These are phyloP conservation scores for Boletus vinaceobasis DNA, from an alignment of 768 basidiomycete genomes.

Conservation along the genomic window DNA sequence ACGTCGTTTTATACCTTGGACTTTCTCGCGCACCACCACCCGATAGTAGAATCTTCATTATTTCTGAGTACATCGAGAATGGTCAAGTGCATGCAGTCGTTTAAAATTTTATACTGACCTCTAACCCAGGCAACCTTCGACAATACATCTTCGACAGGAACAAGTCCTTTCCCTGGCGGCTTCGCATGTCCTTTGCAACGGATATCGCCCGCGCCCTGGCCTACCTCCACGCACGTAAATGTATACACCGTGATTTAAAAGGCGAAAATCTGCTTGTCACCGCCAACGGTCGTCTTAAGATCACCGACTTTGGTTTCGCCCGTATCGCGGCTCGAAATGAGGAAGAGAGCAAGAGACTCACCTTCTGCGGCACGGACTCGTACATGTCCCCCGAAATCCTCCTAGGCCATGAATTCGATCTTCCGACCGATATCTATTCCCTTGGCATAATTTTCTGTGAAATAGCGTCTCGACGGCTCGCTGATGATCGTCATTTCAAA, in stretches of 20 bases:
- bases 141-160: slow-evolving; percentile 83
- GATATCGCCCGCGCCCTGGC: slow-evolving; percentile 95
- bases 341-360: slow-evolving; percentile 82
- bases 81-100: slow-evolving; percentile 35
- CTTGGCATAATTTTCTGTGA: slow-evolving; percentile 93
- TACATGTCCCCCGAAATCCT: slow-evolving; percentile 98
- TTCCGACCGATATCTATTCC: slow-evolving; percentile 93
- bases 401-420: slow-evolving; percentile 85
- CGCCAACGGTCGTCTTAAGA: slow-evolving; percentile 89
- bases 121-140: slow-evolving; percentile 62
- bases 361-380: slow-evolving; percentile 86
- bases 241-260: slow-evolving; percentile 89
- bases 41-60: slow-evolving; percentile 86
- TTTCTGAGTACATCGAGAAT: slow-evolving; percentile 92
- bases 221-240: slow-evolving; percentile 92
- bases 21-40: slow-evolving; percentile 75
- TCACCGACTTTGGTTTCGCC: slow-evolving; percentile 98
- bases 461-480: slow-evolving; percentile 79
- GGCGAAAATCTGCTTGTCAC: slow-evolving; percentile 98
- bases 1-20: slow-evolving; percentile 91
- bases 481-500: slow-evolving; percentile 77
- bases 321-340: slow-evolving; percentile 90
- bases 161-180: slow-evolving; percentile 87
- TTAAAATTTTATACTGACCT: slow-evolving; percentile 1
- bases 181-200: slow-evolving; percentile 91